Evolutionary conservation across 108 stramenopile genomes (phyloP).

Genomic region (Pseudonitzschia multistriata): DNA sequence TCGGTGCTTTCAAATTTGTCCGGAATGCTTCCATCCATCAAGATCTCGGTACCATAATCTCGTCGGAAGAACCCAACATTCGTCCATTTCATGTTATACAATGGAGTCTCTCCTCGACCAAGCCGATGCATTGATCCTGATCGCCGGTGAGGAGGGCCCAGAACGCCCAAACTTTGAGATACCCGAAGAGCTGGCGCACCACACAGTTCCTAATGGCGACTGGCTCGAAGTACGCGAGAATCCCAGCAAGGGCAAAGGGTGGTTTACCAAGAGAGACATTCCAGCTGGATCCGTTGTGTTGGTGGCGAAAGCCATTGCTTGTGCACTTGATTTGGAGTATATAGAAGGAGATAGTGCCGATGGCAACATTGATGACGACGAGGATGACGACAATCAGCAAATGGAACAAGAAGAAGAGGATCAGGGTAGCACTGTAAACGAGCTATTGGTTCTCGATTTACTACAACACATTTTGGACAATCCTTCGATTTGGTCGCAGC

Average conservation of each 20-base stretch:
- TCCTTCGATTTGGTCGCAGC: constrained; percentile 55
- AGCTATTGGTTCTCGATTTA: constrained; percentile 50
- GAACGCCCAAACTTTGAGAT: constrained; percentile 48
- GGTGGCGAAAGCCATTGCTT: constrained; percentile 53
- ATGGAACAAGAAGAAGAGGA: constrained; percentile 36
- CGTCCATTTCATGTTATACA: background rate
- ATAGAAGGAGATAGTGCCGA: constrained; percentile 35
- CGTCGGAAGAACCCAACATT: background rate
- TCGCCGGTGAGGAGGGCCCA: constrained; percentile 40
- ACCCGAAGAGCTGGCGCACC: constrained; percentile 28
- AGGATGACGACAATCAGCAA: constrained; percentile 36
- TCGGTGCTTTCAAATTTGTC: too few relatives aligned
- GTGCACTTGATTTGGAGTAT: constrained; percentile 62
- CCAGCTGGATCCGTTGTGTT: constrained; percentile 49
- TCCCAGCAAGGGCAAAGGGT: constrained; percentile 53
- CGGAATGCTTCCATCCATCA: too few relatives aligned
- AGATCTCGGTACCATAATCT: too few relatives aligned
- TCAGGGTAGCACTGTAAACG: constrained; percentile 47
- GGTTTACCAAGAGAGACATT: constrained; percentile 46
- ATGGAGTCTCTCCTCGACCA: constrained; percentile 55
- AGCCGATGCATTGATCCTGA: constrained; percentile 44
- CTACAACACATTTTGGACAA: constrained; percentile 43
- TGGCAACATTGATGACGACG: constrained; percentile 23
- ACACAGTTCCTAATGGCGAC: constrained; percentile 23
- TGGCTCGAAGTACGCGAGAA: constrained; percentile 44